Conservation (phyloP, 805 yeast species). For the Saccharomycopsis fermentans region DNA sequence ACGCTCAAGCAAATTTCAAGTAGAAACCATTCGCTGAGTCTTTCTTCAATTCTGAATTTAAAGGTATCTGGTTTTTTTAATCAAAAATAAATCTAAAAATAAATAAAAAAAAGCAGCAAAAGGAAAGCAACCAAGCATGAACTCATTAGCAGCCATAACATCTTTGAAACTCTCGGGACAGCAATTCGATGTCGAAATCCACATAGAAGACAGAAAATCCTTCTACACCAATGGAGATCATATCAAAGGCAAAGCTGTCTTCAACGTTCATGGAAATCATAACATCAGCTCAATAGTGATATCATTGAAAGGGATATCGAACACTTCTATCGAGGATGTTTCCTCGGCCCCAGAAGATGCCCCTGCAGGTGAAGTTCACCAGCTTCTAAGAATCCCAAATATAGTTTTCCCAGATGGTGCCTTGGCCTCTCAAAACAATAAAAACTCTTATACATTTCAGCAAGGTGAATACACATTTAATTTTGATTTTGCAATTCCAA, state of each 20-base stretch:
- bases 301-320: constrained; percentile 3
- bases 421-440: background rate
- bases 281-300: background rate
- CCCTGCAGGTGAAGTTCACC: constrained; percentile 15
- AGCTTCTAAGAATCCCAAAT: constrained; percentile 2
- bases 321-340: constrained; percentile 15
- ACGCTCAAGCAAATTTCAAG: too few species aligned
- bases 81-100: too few species aligned
- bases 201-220: constrained; percentile 1
- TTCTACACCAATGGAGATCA: constrained; percentile 16
- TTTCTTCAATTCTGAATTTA: too few species aligned
- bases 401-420: constrained; percentile 7
- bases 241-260: constrained; percentile 8
- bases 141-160: background rate
- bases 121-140: background rate
- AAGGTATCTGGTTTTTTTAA: too few species aligned
- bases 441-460: constrained; percentile 5
- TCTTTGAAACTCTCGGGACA: background rate
- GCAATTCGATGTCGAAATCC: constrained; percentile 5
- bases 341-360: constrained; percentile 11
- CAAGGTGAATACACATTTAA: constrained; percentile 9
- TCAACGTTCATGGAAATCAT: constrained; percentile 1
- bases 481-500: constrained; percentile 14
- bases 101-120: too few species aligned
- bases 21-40: too few species aligned